Evolutionary conservation across 1,284 basidiomycete genomes (phyloP), one percentile per base, ranked within the genome.

Genomic region (Cryptococcus hybrid): DNA sequence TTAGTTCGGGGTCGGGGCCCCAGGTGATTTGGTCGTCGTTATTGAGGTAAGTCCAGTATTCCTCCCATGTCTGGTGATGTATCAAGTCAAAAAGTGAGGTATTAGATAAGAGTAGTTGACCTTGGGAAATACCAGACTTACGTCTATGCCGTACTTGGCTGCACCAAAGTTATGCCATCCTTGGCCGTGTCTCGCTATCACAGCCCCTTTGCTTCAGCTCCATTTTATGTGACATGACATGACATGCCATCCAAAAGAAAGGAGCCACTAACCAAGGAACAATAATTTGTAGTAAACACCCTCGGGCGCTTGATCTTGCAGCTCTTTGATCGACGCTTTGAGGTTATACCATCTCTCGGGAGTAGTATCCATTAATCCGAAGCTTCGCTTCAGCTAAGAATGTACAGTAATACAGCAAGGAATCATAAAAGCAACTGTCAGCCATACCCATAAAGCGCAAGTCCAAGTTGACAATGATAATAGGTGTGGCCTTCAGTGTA

Each of bases 1-100:
- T 92, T 34, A 93, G 83, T 36, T 83, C 80, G 0, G 90, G 84
- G 71, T 93, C 91, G 12, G 91, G 89, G 38, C 89, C 90, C 90
- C 90, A 92, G 1, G 79, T 81, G 8, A 91, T 78, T 54, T 87
- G 82, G 9, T 80, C 87, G 65, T 94, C 88, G 0, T 85, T 85
- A 48, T 87, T 79, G 18, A 87, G 69, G 66, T 83, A 85, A 0
- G 88, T 83, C 86, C 86, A 92, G 64, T 88, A 75, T 47, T 70
- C 63, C 59, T 80, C 75, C 79, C 79, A 80, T 54, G 61, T 60
- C 79, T 80, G 59, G 15, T 11, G 40, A n/a, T 13, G 49, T 56
- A 30, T 6, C 47, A 48, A 48, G 47, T 8, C 7, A 15, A 11
- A 37, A 24, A 24, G 24, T 24, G 24, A 24, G 24, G 24, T 24